These are phyloP conservation scores for Piromyces sp. DNA, from an alignment of 192 early-diverging fungal genomes.

Conservation along the genomic window DNA sequence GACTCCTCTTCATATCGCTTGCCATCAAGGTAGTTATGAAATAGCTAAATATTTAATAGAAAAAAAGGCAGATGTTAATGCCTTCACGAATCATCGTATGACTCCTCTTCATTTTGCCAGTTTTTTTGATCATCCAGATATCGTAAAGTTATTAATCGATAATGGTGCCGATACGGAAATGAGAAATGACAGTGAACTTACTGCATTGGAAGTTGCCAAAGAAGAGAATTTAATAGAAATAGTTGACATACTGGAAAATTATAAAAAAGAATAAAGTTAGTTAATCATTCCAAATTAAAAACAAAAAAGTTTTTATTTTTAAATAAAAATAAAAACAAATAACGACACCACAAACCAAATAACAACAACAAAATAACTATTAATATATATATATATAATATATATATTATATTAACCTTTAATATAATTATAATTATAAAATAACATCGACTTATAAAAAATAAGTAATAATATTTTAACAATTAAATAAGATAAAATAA, in stretches of 20 bases:
- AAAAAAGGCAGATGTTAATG: neutral
- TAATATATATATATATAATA: too few species aligned
- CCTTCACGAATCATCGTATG: neutral
- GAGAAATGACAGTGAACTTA: neutral
- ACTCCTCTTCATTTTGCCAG: neutral
- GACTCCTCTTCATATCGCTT: neutral
- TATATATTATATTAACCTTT: too few species aligned
- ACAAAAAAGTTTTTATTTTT: too few species aligned
- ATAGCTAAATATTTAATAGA: neutral
- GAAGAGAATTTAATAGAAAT: neutral
- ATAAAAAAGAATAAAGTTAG: neutral
- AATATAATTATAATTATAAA: too few species aligned
- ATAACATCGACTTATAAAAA: too few species aligned
- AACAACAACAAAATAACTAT: too few species aligned
- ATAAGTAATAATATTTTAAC: too few species aligned
- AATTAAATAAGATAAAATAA: too few species aligned
- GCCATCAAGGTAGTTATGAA: neutral
- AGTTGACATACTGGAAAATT: neutral
- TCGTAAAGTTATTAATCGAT: neutral
- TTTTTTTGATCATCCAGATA: neutral
- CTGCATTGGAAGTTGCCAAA: neutral
- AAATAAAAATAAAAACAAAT: too few species aligned
- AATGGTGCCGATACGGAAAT: neutral
- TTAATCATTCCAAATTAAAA: too few species aligned
- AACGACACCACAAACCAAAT: too few species aligned